A percentile compares a stretch with the other conserved stretches of the same genome.
Evolutionary conservation across 495 filamentous ascomycete genomes (phyloP).

Genomic region (Lineolata rhizophorae): DNA sequence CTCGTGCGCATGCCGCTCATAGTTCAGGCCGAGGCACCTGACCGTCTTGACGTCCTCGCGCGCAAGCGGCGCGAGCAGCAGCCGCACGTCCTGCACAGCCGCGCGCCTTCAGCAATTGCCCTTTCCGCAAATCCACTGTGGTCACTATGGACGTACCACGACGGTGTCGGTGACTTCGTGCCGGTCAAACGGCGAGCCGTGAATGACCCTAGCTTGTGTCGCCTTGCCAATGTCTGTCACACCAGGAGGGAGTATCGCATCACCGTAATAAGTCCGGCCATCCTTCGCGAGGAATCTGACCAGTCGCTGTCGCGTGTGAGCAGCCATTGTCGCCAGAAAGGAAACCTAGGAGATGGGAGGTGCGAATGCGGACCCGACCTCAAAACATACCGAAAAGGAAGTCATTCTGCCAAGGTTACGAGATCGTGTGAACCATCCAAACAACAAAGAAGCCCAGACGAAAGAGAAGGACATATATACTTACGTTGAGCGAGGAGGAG

Average conservation of each 20-base stretch:
- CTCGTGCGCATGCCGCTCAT: constrained; percentile 62
- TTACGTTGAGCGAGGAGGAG: no score
- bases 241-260: constrained; percentile 52
- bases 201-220: constrained; percentile 42
- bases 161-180: constrained; percentile 48
- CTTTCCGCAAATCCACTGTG: no score
- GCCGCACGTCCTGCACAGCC: constrained; percentile 40
- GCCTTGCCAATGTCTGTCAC: constrained; percentile 43
- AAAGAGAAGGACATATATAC: no score
- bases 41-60: constrained; percentile 48
- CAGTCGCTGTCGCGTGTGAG: constrained; percentile 30
- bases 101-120: no score
- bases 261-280: constrained; percentile 59
- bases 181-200: constrained; percentile 18
- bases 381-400: no score
- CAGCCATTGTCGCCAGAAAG: no score
- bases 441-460: background rate
- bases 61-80: constrained; percentile 47
- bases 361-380: no score
- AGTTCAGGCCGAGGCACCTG: constrained; percentile 65
- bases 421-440: no score
- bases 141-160: constrained; percentile 11
- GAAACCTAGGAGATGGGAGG: no score
- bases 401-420: no score
- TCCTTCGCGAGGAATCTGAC: constrained; percentile 61